Evolutionary conservation across 352 stramenopile species (phyloP).

Genomic region (Phytopythium chamaehyphon): DNA sequence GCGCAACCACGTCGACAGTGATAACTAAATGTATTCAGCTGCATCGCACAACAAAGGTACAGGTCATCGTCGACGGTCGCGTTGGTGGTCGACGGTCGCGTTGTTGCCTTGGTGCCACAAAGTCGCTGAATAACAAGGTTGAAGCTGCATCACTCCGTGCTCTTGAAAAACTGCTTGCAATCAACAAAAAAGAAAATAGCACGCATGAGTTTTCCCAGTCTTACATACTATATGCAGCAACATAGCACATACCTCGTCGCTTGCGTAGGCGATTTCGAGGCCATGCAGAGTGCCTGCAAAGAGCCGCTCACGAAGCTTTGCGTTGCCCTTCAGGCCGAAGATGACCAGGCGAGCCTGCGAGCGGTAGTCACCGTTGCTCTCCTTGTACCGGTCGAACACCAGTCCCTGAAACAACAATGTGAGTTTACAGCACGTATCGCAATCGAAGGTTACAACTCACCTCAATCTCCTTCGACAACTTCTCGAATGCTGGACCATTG

Average conservation of each 20-base stretch:
- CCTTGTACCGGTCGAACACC: slow-evolving; percentile 79
- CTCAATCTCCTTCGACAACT: slow-evolving; percentile 72
- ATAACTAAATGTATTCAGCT: neutral
- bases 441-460: slow-evolving; percentile 13
- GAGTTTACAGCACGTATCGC: neutral
- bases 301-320: slow-evolving; percentile 54
- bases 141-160: slow-evolving; percentile 12
- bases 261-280: slow-evolving; percentile 68
- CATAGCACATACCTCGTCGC: slow-evolving; percentile 48
- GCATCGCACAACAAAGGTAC: neutral
- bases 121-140: too few species aligned
- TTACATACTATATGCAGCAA: neutral
- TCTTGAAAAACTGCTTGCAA: slow-evolving; percentile 38
- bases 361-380: slow-evolving; percentile 74
- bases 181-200: neutral
- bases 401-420: slow-evolving; percentile 30
- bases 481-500: slow-evolving; percentile 25
- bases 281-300: slow-evolving; percentile 58
- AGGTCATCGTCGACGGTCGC: neutral
- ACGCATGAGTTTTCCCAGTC: slow-evolving; percentile 15
- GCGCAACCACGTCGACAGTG: neutral
- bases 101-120: neutral
- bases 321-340: slow-evolving; percentile 74
- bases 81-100: neutral
- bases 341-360: slow-evolving; percentile 72